phyloP scores from a whole-genome alignment of 306 rosid genomes.

The Luffa aegyptiaca region DNA sequence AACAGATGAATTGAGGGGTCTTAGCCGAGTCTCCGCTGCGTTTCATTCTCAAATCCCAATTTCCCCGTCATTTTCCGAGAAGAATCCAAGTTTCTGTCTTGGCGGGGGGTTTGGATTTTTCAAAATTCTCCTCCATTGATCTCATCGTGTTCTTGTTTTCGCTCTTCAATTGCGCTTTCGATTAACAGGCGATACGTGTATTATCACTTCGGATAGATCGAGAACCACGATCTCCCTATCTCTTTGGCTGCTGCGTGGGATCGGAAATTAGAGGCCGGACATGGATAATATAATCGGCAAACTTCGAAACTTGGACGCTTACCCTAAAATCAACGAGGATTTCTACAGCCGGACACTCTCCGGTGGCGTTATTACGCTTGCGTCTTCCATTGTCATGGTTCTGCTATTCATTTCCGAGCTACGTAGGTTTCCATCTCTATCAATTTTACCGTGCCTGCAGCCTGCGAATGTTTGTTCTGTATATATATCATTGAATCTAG shows the following conservation, averaged over 20 bases:
- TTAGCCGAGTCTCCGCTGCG: neutral
- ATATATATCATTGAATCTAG: neutral
- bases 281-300: constrained; percentile 73
- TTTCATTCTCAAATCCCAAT: neutral
- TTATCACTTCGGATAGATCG: neutral
- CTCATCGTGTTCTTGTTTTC: neutral
- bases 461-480: neutral
- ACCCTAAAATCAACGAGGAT: constrained; percentile 95
- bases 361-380: constrained; percentile 86
- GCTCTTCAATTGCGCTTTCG: neutral
- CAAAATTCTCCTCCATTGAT: neutral
- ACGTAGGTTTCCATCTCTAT: constrained; percentile 28
- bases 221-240: neutral
- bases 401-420: constrained; percentile 94
- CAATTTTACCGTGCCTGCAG: neutral
- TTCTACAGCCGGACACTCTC: constrained; percentile 96
- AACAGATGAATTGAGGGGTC: neutral
- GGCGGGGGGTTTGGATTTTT: neutral
- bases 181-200: neutral
- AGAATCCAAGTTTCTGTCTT: neutral
- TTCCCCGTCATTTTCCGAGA: neutral
- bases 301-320: constrained; percentile 86
- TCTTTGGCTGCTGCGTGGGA: neutral
- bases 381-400: constrained; percentile 77
- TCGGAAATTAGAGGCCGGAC: neutral